phyloP scores from a whole-genome alignment of 2,329 filamentous ascomycete genomes.

The Zopfia rhizophila region DNA sequence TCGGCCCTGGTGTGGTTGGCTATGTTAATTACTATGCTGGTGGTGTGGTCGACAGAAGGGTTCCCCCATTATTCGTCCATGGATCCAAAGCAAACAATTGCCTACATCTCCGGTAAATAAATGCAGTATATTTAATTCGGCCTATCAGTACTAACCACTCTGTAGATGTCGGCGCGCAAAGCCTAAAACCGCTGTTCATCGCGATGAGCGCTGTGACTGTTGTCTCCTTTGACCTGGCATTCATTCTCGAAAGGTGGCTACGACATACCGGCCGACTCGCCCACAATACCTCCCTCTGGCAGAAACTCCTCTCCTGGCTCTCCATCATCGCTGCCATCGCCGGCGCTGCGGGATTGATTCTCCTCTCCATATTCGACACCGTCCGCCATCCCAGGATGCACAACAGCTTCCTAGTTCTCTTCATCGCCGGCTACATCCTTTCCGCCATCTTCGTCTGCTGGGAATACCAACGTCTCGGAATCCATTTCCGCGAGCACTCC shows the following conservation, averaged over 20 bases:
- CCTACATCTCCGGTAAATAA: slow-evolving; percentile 74
- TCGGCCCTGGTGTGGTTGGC: slow-evolving; percentile 64
- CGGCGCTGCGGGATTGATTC: slow-evolving; percentile 82
- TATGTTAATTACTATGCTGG: slow-evolving; percentile 75
- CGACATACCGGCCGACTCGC: slow-evolving; percentile 82
- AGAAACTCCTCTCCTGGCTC: slow-evolving; percentile 71
- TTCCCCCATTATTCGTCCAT: slow-evolving; percentile 70
- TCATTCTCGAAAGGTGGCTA: slow-evolving; percentile 84
- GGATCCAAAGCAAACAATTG: slow-evolving; percentile 67
- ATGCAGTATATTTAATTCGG: background rate
- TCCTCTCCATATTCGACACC: slow-evolving; percentile 88
- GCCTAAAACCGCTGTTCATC: slow-evolving; percentile 82
- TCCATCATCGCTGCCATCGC: slow-evolving; percentile 75
- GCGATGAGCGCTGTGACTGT: slow-evolving; percentile 76
- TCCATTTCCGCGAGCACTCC: slow-evolving; percentile 78
- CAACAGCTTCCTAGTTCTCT: slow-evolving; percentile 80
- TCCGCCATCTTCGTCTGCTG: slow-evolving; percentile 89
- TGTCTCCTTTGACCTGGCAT: slow-evolving; percentile 81
- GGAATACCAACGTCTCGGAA: slow-evolving; percentile 88
- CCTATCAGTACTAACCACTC: slow-evolving; percentile 2
- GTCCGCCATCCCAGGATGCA: slow-evolving; percentile 74
- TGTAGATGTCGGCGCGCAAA: slow-evolving; percentile 66
- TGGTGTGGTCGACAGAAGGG: slow-evolving; percentile 73
- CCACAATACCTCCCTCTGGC: slow-evolving; percentile 72
- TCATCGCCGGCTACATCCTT: slow-evolving; percentile 86